phyloP scores from a whole-genome alignment of 139 green algal genomes.

The Limnomonas spitsbergensis region DNA sequence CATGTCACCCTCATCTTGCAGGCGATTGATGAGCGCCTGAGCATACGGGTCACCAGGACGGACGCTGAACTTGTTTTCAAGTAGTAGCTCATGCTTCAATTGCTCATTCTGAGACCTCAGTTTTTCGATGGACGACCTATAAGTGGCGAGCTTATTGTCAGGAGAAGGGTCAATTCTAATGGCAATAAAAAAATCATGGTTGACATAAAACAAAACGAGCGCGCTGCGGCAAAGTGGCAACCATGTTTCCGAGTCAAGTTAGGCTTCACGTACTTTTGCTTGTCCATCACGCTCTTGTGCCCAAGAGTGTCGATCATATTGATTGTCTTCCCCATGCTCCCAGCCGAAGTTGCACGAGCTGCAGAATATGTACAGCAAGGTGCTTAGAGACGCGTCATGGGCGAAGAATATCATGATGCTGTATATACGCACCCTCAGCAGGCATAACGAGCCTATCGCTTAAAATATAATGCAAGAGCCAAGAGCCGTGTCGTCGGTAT shows the following conservation, averaged over 20 bases:
- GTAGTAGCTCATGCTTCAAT: slow-evolving; percentile 85
- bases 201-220: not conserved
- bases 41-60: slow-evolving; percentile 47
- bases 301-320: slow-evolving; percentile 39
- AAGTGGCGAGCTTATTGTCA: not conserved
- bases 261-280: slow-evolving; percentile 37
- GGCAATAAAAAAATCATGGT: too few relatives aligned
- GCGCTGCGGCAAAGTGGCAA: not conserved
- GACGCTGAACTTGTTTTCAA: slow-evolving; percentile 88
- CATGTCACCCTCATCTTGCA: slow-evolving; percentile 55
- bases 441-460: too few relatives aligned
- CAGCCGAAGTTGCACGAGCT: slow-evolving; percentile 27
- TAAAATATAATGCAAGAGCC: too few relatives aligned
- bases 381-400: too few relatives aligned
- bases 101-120: slow-evolving; percentile 74
- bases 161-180: not conserved
- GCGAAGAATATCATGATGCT: too few relatives aligned
- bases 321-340: slow-evolving; percentile 20
- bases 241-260: not conserved
- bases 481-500: too few relatives aligned
- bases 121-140: slow-evolving; percentile 77
- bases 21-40: slow-evolving; percentile 39
- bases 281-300: slow-evolving; percentile 59
- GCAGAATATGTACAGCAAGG: too few relatives aligned
- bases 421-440: too few relatives aligned